Percentiles rank a stretch among this genome's conserved stretches.
phyloP scores from a whole-genome alignment of 495 filamentous ascomycete genomes.

The Talaromyces adpressus region DNA sequence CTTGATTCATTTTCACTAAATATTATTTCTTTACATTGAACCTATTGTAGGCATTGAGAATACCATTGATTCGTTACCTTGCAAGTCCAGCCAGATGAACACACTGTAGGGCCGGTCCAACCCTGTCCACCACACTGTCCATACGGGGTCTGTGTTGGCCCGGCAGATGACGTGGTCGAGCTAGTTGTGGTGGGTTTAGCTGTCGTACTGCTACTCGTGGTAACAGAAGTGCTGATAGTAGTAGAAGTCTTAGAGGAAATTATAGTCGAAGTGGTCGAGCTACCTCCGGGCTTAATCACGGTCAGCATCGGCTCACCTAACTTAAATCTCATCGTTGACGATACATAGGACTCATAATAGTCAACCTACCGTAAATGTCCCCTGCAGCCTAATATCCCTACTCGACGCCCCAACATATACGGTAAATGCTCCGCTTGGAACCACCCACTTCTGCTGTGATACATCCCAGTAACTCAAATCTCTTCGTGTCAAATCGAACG shows the following conservation, averaged over 20 bases:
- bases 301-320: neutral
- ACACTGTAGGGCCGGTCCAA: slow-evolving; percentile 28
- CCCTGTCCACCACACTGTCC: slow-evolving; percentile 41
- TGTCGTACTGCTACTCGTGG: slow-evolving; percentile 9
- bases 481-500: slow-evolving; percentile 50
- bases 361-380: slow-evolving; percentile 13
- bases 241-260: neutral
- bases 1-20: neutral
- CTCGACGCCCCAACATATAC: slow-evolving; percentile 55
- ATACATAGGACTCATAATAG: neutral
- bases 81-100: slow-evolving; percentile 34
- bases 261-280: slow-evolving; percentile 1
- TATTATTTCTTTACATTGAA: neutral
- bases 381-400: slow-evolving; percentile 16
- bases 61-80: slow-evolving; percentile 29
- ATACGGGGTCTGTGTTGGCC: slow-evolving; percentile 19
- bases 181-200: slow-evolving; percentile 18
- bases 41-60: slow-evolving; percentile 25
- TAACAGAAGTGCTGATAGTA: neutral
- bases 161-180: slow-evolving; percentile 11
- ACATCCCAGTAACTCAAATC: slow-evolving; percentile 65
- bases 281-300: neutral
- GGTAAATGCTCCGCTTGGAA: slow-evolving; percentile 36
- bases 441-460: slow-evolving; percentile 53
- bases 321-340: neutral